Base-by-base conservation (phyloP, 192 early-diverging fungal genomes). In the Dispira parvispora region DNA sequence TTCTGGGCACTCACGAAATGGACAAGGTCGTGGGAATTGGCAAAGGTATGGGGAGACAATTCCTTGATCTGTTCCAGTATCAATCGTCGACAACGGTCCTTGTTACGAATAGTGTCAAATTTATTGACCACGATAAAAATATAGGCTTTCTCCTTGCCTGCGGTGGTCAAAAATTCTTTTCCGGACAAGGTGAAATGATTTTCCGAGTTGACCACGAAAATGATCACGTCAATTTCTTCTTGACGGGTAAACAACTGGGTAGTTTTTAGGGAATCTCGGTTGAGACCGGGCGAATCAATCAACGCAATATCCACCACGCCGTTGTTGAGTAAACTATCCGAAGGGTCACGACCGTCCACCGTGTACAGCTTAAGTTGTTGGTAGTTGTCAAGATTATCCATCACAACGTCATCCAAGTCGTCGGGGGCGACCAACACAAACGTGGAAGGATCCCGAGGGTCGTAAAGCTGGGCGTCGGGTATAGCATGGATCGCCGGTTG, bases 171-270 rank as follows among this genome's bases (percentile, higher is more conserved):
- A 72, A 99, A 99, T 78, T 99, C 90, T 62, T 91, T 87, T 26
- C 92, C 95, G 43, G 92, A 96, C 45, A 99, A 80, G 3, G 96
- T 99, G 70, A 99, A 97, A 73, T 99, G 96, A 71, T 99, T 99
- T 73, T 96, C 96, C 14, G 96, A 93, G 71, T 92, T 92, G 61
- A 99, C 96, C 21, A 99, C 90, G 82, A 99, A 99, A 2, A 99
- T 89, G 64, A 99, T 88, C 20, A 97, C 96, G 71, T 99, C 96
- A 70, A 99, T 99, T 70, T 95, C 93, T 69, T 97, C 91, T 72
- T 99, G 96, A 58, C 92, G 85, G 13, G 94, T 89, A 84, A 99
- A 97, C 8, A 97, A 76, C 49, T 90, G 87, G 12, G 89, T 96
- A 12, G 96, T 99, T 75, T 99, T 97, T 69, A 95, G 82, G 54